These are phyloP conservation scores for Pyrus communis DNA, from an alignment of 306 rosid species.

Conservation along the genomic window DNA sequence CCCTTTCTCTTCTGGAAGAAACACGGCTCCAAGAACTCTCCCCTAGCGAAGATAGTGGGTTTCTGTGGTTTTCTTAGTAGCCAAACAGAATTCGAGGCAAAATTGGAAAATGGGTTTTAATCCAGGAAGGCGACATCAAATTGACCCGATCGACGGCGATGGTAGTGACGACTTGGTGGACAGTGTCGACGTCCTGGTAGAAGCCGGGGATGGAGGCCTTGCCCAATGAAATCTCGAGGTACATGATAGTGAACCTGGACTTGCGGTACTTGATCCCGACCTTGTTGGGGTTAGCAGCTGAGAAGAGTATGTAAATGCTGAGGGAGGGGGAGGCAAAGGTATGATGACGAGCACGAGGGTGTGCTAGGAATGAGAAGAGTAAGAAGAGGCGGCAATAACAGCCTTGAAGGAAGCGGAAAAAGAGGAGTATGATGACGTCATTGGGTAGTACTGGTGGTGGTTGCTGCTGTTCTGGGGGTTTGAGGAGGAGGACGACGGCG, in stretches of 20 bases:
- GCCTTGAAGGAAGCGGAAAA: conserved; percentile 59
- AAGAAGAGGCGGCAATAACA: conserved; percentile 92
- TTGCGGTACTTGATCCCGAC: conserved; percentile 85
- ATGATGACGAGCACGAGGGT: conserved; percentile 56
- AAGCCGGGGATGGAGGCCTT: conserved; percentile 77
- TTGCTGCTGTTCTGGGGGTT: neutral
- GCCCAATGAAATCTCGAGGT: conserved; percentile 71
- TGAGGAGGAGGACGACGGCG: neutral
- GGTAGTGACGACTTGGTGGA: conserved; percentile 51
- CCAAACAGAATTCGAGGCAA: neutral
- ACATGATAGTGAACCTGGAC: conserved; percentile 89
- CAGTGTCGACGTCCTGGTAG: conserved; percentile 61
- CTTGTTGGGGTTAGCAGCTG: conserved; percentile 78
- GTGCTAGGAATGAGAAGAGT: conserved; percentile 67
- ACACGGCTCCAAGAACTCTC: too few relatives aligned
- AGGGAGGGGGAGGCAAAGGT: conserved; percentile 61
- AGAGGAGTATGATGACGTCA: conserved; percentile 23
- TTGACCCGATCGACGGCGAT: conserved; percentile 72
- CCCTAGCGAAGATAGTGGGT: neutral
- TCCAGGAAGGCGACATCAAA: conserved; percentile 47
- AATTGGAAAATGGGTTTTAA: neutral
- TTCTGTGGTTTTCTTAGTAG: neutral
- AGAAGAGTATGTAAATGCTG: conserved; percentile 56
- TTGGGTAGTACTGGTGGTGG: neutral
- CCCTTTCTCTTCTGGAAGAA: too few relatives aligned